These are phyloP conservation scores for Calocybe indica DNA, from an alignment of 768 basidiomycete species.

Conservation along the genomic window DNA sequence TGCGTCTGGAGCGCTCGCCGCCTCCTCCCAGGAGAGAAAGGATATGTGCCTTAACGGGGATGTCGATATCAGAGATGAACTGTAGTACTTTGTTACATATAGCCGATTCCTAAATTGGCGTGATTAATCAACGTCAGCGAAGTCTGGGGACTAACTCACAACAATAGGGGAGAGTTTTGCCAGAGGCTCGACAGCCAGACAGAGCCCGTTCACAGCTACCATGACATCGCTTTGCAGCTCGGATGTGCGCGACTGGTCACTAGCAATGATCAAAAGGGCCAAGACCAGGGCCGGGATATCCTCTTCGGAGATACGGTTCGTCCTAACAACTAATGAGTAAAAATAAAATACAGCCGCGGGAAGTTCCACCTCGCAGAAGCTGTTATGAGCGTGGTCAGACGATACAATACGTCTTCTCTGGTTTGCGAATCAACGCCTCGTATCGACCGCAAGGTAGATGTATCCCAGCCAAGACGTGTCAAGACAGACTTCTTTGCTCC, in stretches of 20 bases:
- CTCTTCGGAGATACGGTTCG: slow-evolving; percentile 22
- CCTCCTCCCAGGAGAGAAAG: slow-evolving; percentile 47
- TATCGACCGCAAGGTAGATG: background rate
- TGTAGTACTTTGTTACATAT: slow-evolving; percentile 40
- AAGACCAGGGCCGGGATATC: slow-evolving; percentile 46
- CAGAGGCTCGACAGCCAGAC: slow-evolving; percentile 30
- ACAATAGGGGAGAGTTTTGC: slow-evolving; percentile 18
- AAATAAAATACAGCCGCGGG: slow-evolving; percentile 1
- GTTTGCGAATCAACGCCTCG: slow-evolving; percentile 9
- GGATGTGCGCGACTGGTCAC: slow-evolving; percentile 43
- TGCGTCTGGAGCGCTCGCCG: slow-evolving; percentile 41
- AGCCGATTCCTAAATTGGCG: slow-evolving; percentile 33
- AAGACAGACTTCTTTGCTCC: slow-evolving; percentile 37
- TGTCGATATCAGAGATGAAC: slow-evolving; percentile 32
- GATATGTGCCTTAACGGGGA: slow-evolving; percentile 44
- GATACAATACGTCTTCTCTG: slow-evolving; percentile 29
- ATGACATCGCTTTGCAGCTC: slow-evolving; percentile 43
- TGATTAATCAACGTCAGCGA: too few relatives aligned
- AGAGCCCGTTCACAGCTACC: slow-evolving; percentile 40
- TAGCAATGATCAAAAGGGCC: slow-evolving; percentile 45
- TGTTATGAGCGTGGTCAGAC: slow-evolving; percentile 35
- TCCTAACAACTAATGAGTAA: slow-evolving; percentile 15
- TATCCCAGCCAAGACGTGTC: slow-evolving; percentile 24
- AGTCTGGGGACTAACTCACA: slow-evolving; percentile 12
- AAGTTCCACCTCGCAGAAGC: slow-evolving; percentile 40